phyloP scores from a whole-genome alignment of 2,329 filamentous ascomycete genomes.

The Didymella segeticola region DNA sequence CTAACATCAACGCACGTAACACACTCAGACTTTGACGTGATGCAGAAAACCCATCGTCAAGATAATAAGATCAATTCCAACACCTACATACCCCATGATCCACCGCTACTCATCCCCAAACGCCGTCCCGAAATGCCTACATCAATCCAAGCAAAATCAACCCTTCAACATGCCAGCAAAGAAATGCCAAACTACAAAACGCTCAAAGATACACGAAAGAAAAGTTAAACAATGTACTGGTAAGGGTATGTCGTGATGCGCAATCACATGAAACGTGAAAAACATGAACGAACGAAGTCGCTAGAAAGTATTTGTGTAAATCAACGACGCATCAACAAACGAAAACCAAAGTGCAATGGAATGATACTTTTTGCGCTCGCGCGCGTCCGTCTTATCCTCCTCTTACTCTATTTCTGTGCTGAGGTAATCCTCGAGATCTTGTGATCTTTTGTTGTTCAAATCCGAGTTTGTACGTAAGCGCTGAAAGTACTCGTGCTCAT shows the following conservation, averaged over 20 bases:
- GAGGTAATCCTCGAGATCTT: slow-evolving; percentile 13
- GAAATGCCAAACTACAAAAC: not conserved
- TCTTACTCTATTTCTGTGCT: slow-evolving; percentile 16
- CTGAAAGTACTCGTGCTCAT: slow-evolving; percentile 18
- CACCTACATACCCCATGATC: too few species aligned
- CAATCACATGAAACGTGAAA: not conserved
- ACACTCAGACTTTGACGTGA: too few species aligned
- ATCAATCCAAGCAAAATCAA: not conserved
- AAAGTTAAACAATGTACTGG: slow-evolving; percentile 9
- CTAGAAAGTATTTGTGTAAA: not conserved
- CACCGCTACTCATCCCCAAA: too few species aligned
- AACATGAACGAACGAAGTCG: not conserved
- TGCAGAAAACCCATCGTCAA: too few species aligned
- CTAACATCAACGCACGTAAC: too few species aligned
- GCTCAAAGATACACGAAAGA: slow-evolving; percentile 2
- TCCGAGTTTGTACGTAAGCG: slow-evolving; percentile 10
- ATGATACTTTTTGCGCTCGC: slow-evolving; percentile 17
- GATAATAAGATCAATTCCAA: too few species aligned
- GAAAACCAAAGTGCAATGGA: not conserved
- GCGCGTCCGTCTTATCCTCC: slow-evolving; percentile 15
- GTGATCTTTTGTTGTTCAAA: slow-evolving; percentile 2
- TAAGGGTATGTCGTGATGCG: slow-evolving; percentile 4
- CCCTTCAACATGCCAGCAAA: not conserved
- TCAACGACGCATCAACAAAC: slow-evolving; percentile 4
- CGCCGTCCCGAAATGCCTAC: not conserved